Evolutionary conservation across 2,329 filamentous ascomycete genomes (phyloP).

Genomic region (Trichoderma sp.): DNA sequence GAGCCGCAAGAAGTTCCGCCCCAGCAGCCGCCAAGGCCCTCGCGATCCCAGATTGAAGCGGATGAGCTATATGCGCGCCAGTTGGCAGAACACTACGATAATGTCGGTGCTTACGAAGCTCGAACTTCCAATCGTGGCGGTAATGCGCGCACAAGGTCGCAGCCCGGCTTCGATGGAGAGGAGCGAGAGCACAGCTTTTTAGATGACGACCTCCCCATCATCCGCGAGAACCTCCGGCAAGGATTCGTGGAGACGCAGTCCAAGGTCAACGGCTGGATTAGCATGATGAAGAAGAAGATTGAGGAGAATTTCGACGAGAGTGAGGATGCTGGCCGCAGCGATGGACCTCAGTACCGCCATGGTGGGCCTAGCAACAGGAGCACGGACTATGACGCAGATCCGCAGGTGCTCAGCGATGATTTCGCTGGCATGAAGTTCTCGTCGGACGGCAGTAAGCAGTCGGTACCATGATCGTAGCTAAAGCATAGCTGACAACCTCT

Average conservation of each 20-base stretch:
- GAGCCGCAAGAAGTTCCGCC: constrained; percentile 61
- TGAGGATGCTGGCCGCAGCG: constrained; percentile 46
- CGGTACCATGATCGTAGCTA: not conserved
- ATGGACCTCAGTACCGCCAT: constrained; percentile 46
- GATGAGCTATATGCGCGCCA: constrained; percentile 92
- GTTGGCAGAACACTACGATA: constrained; percentile 87
- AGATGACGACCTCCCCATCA: constrained; percentile 92
- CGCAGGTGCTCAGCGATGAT: constrained; percentile 84
- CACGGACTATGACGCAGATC: constrained; percentile 94
- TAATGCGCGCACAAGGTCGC: constrained; percentile 42
- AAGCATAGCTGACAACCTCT: not conserved
- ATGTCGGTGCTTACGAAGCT: constrained; percentile 58
- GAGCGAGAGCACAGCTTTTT: constrained; percentile 83
- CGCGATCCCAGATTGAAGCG: constrained; percentile 77
- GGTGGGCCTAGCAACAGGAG: constrained; percentile 70
- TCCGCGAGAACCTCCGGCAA: constrained; percentile 89
- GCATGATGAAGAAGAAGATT: constrained; percentile 85
- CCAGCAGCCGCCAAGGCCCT: constrained; percentile 79
- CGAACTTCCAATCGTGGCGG: constrained; percentile 52
- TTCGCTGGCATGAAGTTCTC: constrained; percentile 72
- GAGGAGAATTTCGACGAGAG: constrained; percentile 83
- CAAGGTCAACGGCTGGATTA: constrained; percentile 92
- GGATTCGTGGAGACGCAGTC: constrained; percentile 93
- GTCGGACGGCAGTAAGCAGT: constrained; percentile 60
- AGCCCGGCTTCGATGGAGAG: constrained; percentile 6